Evolutionary conservation across 176 grass and related monocot genomes (phyloP), one percentile per base, ranked within the genome.

Genomic region (Ananas comosus): DNA sequence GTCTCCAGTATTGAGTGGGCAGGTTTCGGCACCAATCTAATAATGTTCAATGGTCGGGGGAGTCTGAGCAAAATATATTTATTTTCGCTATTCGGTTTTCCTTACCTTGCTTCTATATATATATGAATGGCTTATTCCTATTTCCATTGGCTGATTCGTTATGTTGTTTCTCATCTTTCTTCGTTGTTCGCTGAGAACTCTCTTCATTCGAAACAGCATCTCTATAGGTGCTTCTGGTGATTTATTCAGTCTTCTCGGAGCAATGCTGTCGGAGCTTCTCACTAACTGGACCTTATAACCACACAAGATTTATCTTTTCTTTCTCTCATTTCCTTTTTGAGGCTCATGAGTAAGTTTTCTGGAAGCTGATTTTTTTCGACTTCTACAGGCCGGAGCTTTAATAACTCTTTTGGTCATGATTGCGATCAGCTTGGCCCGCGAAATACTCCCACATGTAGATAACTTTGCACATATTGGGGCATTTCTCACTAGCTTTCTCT

Each of bases 391-490:
- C 57, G 83, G 81, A 13, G 87, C 91, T 27, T 71, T 95, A 2
- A n/a, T 84, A 18, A 95, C 88, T 70, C 79, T 95, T 76, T 68
- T 95, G 72, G 72, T 87, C 77, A 90, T 95, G 71, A 79, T 85
- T 0, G 87, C 69, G 64, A 78, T 95, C 73, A 90, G 90, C 75
- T 85, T 90, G 25, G 91, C 81, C 11, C 10, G 90, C 2, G 91
- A 87, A 53, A 85, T 95, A 72, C 87, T 95, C 13, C 91, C 91
- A 10, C 78, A 84, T 53, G 83, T 95, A 4, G 83, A 95, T 78
- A 95, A 95, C 72, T 95, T 95, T 80, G 91, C 91, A 9, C 91
- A 95, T 80, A 95, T 95, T 22, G 91, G 87, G 17, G 87, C 84
- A 4, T 90, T 95, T 64, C 58, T 49, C 52, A 74, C 91, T 11